A percentile compares a stretch with the other conserved stretches of the same genome.
Evolutionary conservation across 495 filamentous ascomycete species (phyloP).

Genomic region (Oidiodendron maius): DNA sequence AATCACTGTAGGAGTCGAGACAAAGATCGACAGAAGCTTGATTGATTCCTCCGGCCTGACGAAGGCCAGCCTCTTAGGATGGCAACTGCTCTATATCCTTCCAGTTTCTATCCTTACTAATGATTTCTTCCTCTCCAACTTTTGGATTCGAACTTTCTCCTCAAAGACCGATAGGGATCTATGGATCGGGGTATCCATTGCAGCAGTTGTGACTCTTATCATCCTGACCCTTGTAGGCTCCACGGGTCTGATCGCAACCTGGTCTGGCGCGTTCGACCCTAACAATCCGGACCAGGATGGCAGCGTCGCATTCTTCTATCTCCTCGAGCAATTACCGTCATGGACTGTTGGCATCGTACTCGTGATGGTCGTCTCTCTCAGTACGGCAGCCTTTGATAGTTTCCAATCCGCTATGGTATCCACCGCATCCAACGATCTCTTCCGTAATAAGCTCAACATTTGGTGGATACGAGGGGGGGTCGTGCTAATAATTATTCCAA

Average conservation of each 20-base stretch:
- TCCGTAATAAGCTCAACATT: constrained; percentile 66
- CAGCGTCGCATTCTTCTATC: constrained; percentile 63
- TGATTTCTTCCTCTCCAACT: constrained; percentile 71
- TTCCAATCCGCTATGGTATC: constrained; percentile 74
- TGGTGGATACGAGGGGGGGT: constrained; percentile 61
- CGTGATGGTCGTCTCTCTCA: constrained; percentile 67
- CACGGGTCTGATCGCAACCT: constrained; percentile 65
- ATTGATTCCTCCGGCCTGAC: constrained; percentile 57
- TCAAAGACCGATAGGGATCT: constrained; percentile 71
- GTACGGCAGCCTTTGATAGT: constrained; percentile 68
- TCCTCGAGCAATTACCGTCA: constrained; percentile 60
- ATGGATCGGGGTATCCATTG: constrained; percentile 61
- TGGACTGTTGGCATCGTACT: constrained; percentile 74
- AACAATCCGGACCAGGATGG: constrained; percentile 50
- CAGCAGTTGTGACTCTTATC: constrained; percentile 51
- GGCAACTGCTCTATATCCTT: constrained; percentile 73
- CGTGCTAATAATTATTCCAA: constrained; percentile 61
- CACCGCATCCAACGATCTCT: constrained; percentile 69
- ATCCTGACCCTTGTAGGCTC: constrained; percentile 62
- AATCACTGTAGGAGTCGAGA: constrained; percentile 65
- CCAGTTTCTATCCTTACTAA: constrained; percentile 71
- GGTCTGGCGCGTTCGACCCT: constrained; percentile 58
- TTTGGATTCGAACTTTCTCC: constrained; percentile 79
- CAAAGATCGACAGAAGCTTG: constrained; percentile 57
- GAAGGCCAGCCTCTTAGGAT: constrained; percentile 57